Percentiles rank a stretch among this genome's conserved stretches.
phyloP scores from a whole-genome alignment of 2,329 filamentous ascomycete species.

The Xylariaceae sp. region DNA sequence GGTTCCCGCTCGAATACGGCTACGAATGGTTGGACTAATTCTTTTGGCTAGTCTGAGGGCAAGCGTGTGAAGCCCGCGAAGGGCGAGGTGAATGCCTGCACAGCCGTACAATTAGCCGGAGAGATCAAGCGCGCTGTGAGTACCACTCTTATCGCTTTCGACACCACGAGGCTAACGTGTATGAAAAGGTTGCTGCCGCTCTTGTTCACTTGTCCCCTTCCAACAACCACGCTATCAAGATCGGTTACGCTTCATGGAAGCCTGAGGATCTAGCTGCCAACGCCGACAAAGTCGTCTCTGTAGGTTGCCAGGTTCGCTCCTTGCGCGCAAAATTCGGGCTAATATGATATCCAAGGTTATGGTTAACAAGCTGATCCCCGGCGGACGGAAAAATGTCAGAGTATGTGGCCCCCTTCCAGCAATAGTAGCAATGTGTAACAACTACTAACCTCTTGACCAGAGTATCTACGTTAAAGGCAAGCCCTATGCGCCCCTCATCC shows the following conservation, averaged over 20 bases:
- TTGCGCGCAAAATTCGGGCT: not conserved
- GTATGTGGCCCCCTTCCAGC: slow-evolving; percentile 2
- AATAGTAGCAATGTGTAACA: not conserved
- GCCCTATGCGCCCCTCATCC: not conserved
- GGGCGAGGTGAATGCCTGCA: slow-evolving; percentile 41
- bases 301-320: not conserved
- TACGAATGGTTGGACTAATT: not conserved
- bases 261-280: slow-evolving; percentile 76
- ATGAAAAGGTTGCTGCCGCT: slow-evolving; percentile 44
- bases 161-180: not conserved
- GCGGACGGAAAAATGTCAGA: slow-evolving; percentile 62
- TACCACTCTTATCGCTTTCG: not conserved
- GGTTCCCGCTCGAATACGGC: not conserved
- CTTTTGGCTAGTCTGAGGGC: slow-evolving; percentile 28
- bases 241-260: slow-evolving; percentile 71
- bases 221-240: slow-evolving; percentile 72
- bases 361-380: slow-evolving; percentile 73
- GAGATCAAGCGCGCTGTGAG: slow-evolving; percentile 75
- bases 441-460: slow-evolving; percentile 16
- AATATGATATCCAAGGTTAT: slow-evolving; percentile 57
- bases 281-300: slow-evolving; percentile 47
- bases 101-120: slow-evolving; percentile 63
- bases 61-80: slow-evolving; percentile 55
- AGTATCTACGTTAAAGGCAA: slow-evolving; percentile 71
- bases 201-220: slow-evolving; percentile 74